These are phyloP conservation scores for Wallacemonas collosoma DNA, from an alignment of 208 protist species.

Conservation along the genomic window DNA sequence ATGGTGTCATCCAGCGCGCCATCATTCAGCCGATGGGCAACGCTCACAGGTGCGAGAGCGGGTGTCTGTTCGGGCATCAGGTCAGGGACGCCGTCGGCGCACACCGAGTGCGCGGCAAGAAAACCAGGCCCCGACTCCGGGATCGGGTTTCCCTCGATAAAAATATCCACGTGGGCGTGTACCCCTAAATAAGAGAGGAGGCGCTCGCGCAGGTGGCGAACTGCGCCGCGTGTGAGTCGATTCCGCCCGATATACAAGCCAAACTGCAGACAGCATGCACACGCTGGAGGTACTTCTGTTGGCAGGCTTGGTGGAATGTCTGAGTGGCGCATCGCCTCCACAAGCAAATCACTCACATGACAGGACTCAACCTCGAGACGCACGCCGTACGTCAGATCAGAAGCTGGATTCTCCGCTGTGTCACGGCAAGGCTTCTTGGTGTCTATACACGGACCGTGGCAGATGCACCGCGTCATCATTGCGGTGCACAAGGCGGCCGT, in stretches of 20 bases:
- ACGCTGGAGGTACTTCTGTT: neutral
- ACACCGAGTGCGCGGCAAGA: neutral
- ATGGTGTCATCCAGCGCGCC: too few relatives aligned
- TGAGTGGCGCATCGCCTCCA: neutral
- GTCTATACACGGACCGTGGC: too few relatives aligned
- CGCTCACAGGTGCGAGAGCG: too few relatives aligned
- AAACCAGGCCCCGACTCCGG: neutral
- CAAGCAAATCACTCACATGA: neutral
- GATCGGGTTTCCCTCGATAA: constrained; percentile 31
- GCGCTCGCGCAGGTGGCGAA: constrained; percentile 13
- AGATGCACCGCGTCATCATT: too few relatives aligned
- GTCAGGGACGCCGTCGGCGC: too few relatives aligned
- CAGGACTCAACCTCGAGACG: neutral
- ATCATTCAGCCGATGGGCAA: too few relatives aligned
- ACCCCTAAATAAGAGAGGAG: neutral
- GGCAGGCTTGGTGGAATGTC: neutral
- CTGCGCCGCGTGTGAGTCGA: constrained; percentile 6
- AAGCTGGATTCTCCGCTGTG: too few relatives aligned
- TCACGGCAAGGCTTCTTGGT: too few relatives aligned
- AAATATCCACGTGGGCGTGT: constrained; percentile 5
- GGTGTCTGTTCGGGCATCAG: too few relatives aligned
- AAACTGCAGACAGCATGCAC: too few relatives aligned
- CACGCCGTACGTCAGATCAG: neutral
- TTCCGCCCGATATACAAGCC: constrained; percentile 15
- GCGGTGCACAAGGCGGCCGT: too few relatives aligned